Percentiles rank a stretch among this genome's conserved stretches.
Conservation (phyloP, 768 basidiomycete species). For the Macrolepiota fuliginosa region DNA sequence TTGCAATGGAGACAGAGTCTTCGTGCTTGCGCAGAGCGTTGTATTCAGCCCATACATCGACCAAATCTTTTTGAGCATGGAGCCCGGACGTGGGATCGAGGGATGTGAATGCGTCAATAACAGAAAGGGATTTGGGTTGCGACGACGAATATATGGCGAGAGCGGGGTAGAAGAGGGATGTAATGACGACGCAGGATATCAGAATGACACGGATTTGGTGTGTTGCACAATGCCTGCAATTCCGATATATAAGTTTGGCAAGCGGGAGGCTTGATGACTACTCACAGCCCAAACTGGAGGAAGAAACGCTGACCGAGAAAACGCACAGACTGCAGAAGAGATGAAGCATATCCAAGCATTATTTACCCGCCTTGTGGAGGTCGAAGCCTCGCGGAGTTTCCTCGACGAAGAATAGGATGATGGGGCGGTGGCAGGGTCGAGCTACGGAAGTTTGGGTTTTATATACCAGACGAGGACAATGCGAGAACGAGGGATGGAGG, state of each 20-base stretch:
- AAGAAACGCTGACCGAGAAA: slow-evolving; percentile 50
- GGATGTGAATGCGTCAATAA: slow-evolving; percentile 63
- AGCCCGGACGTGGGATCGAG: slow-evolving; percentile 51
- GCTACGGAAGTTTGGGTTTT: not conserved
- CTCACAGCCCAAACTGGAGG: slow-evolving; percentile 79
- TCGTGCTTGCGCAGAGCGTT: slow-evolving; percentile 61
- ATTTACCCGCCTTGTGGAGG: not conserved
- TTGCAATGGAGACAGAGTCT: slow-evolving; percentile 68
- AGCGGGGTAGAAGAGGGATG: slow-evolving; percentile 89
- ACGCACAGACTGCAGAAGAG: slow-evolving; percentile 36
- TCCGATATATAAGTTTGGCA: slow-evolving; percentile 10
- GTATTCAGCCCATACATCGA: slow-evolving; percentile 69
- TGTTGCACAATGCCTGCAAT: slow-evolving; percentile 76
- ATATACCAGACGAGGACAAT: slow-evolving; percentile 18
- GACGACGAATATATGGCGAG: slow-evolving; percentile 80
- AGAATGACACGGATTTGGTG: slow-evolving; percentile 90
- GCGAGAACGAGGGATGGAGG: slow-evolving; percentile 3
- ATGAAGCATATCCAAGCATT: slow-evolving; percentile 21
- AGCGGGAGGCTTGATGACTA: slow-evolving; percentile 17
- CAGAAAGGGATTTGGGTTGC: slow-evolving; percentile 58
- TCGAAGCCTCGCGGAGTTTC: not conserved
- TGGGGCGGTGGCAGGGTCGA: not conserved
- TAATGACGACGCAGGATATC: slow-evolving; percentile 84
- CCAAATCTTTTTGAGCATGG: slow-evolving; percentile 60
- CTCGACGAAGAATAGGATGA: not conserved